Base-by-base conservation (phyloP, 148 eudicot species). In the Amaranthus palmeri region DNA sequence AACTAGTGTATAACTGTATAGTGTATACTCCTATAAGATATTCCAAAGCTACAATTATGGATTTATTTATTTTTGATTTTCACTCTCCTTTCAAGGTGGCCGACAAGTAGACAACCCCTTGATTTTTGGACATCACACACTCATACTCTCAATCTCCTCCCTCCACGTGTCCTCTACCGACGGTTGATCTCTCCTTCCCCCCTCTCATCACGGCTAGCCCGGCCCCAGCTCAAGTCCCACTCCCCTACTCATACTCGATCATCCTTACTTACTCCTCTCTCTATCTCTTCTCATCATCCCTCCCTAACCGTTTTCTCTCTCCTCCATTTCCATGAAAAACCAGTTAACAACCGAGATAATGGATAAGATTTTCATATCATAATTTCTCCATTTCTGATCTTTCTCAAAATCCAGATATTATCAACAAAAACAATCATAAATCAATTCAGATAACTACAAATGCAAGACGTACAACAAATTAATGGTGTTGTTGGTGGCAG, bases 101-200 rank as follows among this genome's bases (percentile, higher is more conserved):
- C 77, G 77, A 74, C 77, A 74, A 66, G 41, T 74, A 13, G 77
- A 74, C 77, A 74, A 65, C 15, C 63, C 41, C 64, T 74, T 72
- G 68, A 62, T 72, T 72, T 61, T 17, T 72, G 58, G 68, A 63
- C 75, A 42, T 72, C 25, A 42, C 51, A n/a, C 42, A 52, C 15
- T 17, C 10, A 47, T 59, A 57, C 47, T 17, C 65, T 36, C 36
- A 3, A 54, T 73, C 64, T 69, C 25, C 13, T 45, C 36, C 64
- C n/a, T 55, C 71, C 71, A 65, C 71, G 71, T 74, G 70, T 74
- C 55, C 36, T 36, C 52, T 4, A 54, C 40, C 51, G 25, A 73
- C 70, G 70, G 68, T 42, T 15, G 11, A 49, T n/a, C 4, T 43
- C 14, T 9, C 48, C n/a, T n/a, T 10, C n/a, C 18, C 46, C 11